phyloP scores from a whole-genome alignment of 2,329 filamentous ascomycete genomes.

The Beauveria caledonica region DNA sequence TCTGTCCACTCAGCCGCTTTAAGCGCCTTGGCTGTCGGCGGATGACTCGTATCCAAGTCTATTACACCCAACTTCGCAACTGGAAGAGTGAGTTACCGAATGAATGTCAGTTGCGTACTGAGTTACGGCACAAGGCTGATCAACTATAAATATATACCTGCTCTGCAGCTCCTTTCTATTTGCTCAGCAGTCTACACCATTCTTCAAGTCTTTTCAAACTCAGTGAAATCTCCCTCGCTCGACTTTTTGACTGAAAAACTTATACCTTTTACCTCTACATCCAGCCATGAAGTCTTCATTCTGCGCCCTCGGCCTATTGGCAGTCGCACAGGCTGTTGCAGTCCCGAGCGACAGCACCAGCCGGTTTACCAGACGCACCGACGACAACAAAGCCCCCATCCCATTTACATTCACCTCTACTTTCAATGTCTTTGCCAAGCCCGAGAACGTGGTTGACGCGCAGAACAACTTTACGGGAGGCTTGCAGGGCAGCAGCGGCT shows the following conservation, averaged over 20 bases:
- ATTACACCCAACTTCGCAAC: background rate
- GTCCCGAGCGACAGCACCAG: background rate
- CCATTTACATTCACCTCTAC: constrained; percentile 39
- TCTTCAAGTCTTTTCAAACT: background rate
- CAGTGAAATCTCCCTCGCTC: background rate
- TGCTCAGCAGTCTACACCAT: background rate
- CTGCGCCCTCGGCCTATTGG: background rate
- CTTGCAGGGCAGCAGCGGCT: constrained; percentile 34
- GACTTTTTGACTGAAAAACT: background rate
- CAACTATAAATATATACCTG: background rate
- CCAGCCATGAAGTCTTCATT: background rate
- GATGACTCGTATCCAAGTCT: background rate
- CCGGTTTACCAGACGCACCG: background rate
- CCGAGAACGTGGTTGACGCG: constrained; percentile 40
- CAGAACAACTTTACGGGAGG: constrained; percentile 31
- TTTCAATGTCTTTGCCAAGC: constrained; percentile 38
- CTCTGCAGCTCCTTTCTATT: no score
- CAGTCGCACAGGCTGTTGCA: background rate
- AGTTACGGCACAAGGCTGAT: no score
- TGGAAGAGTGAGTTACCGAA: background rate
- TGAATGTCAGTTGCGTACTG: no score
- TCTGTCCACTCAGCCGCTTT: background rate
- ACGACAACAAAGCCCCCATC: background rate
- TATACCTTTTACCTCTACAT: background rate
- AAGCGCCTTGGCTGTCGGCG: background rate